Conservation (phyloP, 148 eudicot species). For the Fallopia convolvulus region DNA sequence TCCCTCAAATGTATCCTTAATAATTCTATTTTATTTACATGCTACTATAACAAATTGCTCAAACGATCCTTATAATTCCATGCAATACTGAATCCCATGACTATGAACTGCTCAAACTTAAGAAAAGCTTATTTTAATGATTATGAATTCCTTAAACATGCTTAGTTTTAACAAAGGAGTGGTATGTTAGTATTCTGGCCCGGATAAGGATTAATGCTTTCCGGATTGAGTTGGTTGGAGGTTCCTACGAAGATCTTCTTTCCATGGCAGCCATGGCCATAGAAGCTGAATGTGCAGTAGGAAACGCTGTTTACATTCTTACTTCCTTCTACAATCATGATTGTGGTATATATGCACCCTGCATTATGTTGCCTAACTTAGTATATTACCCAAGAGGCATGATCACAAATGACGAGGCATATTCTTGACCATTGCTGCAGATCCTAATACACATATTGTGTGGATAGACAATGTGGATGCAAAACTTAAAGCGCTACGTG, state of each 20-base stretch:
- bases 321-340: constrained; percentile 94
- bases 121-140: not conserved
- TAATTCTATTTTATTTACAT: not conserved
- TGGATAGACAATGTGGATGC: constrained; percentile 80
- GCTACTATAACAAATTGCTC: constrained; percentile 18
- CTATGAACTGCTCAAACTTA: not conserved
- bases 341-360: constrained; percentile 71
- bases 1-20: constrained; percentile 66
- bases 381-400: not conserved
- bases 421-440: constrained; percentile 25
- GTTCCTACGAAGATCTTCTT: constrained; percentile 60
- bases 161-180: constrained; percentile 71
- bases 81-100: not conserved
- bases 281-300: constrained; percentile 79
- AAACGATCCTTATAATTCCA: constrained; percentile 49
- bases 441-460: constrained; percentile 84
- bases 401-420: not conserved
- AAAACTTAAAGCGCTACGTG: constrained; percentile 68
- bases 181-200: constrained; percentile 77
- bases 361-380: not conserved
- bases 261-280: constrained; percentile 66
- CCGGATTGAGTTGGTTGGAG: constrained; percentile 67
- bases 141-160: constrained; percentile 21
- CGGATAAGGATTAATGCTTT: constrained; percentile 87
- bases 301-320: constrained; percentile 92